phyloP scores from a whole-genome alignment of 2,329 filamentous ascomycete genomes.

The Ophiosphaerella korrae region DNA sequence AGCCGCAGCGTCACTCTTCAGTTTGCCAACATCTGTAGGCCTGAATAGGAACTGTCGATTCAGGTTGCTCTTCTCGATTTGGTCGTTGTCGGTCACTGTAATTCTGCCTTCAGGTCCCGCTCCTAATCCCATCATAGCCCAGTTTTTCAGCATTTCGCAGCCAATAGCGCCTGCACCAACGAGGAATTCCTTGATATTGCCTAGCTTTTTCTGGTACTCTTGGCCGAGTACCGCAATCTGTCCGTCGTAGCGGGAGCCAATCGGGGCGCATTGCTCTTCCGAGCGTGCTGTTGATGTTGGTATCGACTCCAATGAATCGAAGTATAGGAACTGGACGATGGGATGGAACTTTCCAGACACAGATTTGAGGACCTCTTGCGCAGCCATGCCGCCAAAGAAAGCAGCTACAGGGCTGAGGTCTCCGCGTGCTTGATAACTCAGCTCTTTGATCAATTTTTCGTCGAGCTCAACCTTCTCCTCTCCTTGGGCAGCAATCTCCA shows the following conservation, averaged over 20 bases:
- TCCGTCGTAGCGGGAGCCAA: constrained; percentile 87
- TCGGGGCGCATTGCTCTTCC: constrained; percentile 85
- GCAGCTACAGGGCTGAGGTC: constrained; percentile 92
- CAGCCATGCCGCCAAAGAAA: constrained; percentile 90
- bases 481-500: constrained; percentile 68
- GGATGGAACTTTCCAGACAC: constrained; percentile 98
- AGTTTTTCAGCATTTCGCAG: constrained; percentile 99
- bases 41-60: constrained; percentile 98
- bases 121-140: constrained; percentile 97
- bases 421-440: constrained; percentile 91
- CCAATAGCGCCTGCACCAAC: constrained; percentile 97
- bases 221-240: constrained; percentile 96
- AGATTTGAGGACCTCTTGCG: constrained; percentile 94
- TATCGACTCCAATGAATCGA: constrained; percentile 95
- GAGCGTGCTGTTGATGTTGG: constrained; percentile 75
- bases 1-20: constrained; percentile 96
- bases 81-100: constrained; percentile 95
- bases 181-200: constrained; percentile 88
- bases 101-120: constrained; percentile 88
- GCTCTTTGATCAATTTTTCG: constrained; percentile 88
- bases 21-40: constrained; percentile 86
- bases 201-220: constrained; percentile 92
- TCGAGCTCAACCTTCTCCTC: constrained; percentile 82
- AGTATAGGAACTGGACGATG: constrained; percentile 95
- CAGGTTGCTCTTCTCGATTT: constrained; percentile 97